Base-by-base conservation (phyloP, 2,329 filamentous ascomycete genomes). In the Ramularia endophylla region DNA sequence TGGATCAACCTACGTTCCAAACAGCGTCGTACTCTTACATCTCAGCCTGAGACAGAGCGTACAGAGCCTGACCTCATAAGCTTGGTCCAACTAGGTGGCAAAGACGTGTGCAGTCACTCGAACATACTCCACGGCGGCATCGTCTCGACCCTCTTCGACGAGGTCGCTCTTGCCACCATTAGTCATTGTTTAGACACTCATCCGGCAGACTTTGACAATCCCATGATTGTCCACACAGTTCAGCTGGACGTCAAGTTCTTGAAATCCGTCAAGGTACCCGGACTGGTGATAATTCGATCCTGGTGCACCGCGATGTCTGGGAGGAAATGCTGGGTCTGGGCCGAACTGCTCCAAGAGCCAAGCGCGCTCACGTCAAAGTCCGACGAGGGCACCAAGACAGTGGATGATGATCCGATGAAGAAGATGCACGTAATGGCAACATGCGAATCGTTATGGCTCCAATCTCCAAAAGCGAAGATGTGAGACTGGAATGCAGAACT, bases 101-200 rank as follows among this genome's bases (percentile, higher is more conserved):
- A 15, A 2, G 30, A 17, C 30, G 30, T 32, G 12, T 32, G 30
- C 13, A 32, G 30, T 16, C 18, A 16, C 12, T 17, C 16, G 15
- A 32, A 32, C 7, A 32, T 17, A 5, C 30, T 32, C 30, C 30
- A 32, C 30, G 30, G 30, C 30, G 30, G 30, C 30, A 32, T 32
- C 8, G 13, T 32, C 5, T 32, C 30, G 9, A 32, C 30, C 3
- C 6, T 32, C 5, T 32, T 32, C 15, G 30, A 32, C n/a, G 30
- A 32, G 12, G 30, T 32, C 30, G 16, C 18, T 17, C 18, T 32
- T 11, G 15, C 30, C 2, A 32, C 30, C 8, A 15, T 32, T 8
- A 32, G 18, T 32, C 30, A 32, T 15, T 12, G 12, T 9, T 2
- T 32, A 1, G 13, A 32, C 13, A 32, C 30, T 12, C 30, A 32